Conservation (phyloP, 768 basidiomycete species). For the Podaxis mareebaensis region DNA sequence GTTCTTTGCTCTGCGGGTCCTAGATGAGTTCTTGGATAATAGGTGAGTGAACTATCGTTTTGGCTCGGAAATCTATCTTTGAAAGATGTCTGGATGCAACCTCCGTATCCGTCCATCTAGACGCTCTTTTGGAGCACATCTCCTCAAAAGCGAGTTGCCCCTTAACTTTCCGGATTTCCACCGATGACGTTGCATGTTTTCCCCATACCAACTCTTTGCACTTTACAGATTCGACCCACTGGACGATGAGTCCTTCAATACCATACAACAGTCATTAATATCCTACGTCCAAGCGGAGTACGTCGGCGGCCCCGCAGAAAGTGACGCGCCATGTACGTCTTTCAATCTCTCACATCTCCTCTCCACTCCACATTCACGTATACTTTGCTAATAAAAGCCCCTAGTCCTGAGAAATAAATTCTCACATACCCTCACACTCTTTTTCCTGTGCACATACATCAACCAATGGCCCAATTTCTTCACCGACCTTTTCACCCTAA, state of each 20-base stretch:
- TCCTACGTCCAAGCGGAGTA: constrained; percentile 89
- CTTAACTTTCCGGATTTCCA: background rate
- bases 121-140: background rate
- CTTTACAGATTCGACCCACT: constrained; percentile 58
- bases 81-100: constrained; percentile 7
- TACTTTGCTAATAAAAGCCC: constrained; percentile 16
- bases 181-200: background rate
- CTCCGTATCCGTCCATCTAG: constrained; percentile 6
- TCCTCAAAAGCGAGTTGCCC: background rate
- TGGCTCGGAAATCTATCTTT: background rate
- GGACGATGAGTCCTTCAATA: constrained; percentile 68
- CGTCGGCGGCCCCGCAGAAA: constrained; percentile 81
- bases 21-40: constrained; percentile 83
- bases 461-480: constrained; percentile 89
- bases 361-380: background rate
- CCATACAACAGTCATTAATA: constrained; percentile 74
- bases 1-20: constrained; percentile 77
- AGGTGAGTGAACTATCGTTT: constrained; percentile 51
- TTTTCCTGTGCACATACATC: constrained; percentile 87
- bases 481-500: constrained; percentile 71
- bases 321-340: constrained; percentile 74
- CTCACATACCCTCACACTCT: constrained; percentile 84
- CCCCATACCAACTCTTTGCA: constrained; percentile 14
- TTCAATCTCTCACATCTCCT: constrained; percentile 10
- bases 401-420: constrained; percentile 93